These are phyloP conservation scores for Epichloe bromicola DNA, from an alignment of 2,329 filamentous ascomycete species.

Conservation along the genomic window DNA sequence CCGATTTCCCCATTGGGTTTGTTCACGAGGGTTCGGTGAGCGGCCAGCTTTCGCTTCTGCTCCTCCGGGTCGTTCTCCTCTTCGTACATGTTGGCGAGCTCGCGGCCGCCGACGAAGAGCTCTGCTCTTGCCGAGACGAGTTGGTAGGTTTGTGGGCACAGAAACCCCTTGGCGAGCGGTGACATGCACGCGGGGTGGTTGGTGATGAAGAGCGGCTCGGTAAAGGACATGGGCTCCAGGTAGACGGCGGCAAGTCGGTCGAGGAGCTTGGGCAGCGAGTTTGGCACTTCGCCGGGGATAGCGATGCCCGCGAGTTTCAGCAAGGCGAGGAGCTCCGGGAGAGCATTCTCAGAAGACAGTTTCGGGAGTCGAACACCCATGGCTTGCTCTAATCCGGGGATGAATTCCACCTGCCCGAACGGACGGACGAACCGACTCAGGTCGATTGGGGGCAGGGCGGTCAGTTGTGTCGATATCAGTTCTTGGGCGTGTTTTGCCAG, in stretches of 20 bases:
- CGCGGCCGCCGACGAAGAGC: slow-evolving; percentile 66
- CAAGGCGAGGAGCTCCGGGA: slow-evolving; percentile 39
- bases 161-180: slow-evolving; percentile 78
- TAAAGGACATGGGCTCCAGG: slow-evolving; percentile 62
- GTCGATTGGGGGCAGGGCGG: slow-evolving; percentile 34
- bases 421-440: slow-evolving; percentile 35
- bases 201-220: slow-evolving; percentile 67
- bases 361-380: slow-evolving; percentile 55
- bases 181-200: slow-evolving; percentile 86
- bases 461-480: slow-evolving; percentile 31
- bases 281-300: slow-evolving; percentile 49
- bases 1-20: slow-evolving; percentile 19
- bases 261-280: slow-evolving; percentile 55
- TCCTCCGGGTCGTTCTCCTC: slow-evolving; percentile 90
- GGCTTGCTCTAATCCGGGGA: slow-evolving; percentile 60
- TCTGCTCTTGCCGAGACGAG: slow-evolving; percentile 70
- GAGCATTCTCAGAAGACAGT: slow-evolving; percentile 41
- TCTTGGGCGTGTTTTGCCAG: slow-evolving; percentile 40
- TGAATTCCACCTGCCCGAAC: slow-evolving; percentile 65
- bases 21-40: slow-evolving; percentile 30
- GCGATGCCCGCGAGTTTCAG: slow-evolving; percentile 46
- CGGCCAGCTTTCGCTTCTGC: slow-evolving; percentile 71
- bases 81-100: slow-evolving; percentile 94
- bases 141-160: slow-evolving; percentile 55
- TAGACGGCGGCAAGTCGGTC: slow-evolving; percentile 66